Base-by-base conservation (phyloP, 441 rosid species). In the Sinapis alba region DNA sequence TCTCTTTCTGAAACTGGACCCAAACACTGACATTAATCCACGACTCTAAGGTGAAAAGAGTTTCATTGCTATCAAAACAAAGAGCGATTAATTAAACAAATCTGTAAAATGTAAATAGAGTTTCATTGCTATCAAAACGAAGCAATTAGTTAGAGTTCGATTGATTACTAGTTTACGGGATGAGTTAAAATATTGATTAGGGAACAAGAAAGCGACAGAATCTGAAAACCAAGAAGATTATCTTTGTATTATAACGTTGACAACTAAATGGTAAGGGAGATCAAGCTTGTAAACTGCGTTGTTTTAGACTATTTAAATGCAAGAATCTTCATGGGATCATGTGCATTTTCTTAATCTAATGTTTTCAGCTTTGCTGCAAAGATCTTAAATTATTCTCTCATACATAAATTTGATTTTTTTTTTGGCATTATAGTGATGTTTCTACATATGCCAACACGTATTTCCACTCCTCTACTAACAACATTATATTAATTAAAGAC, bases 291-390 rank as follows among this genome's bases (percentile, higher is more conserved):
- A 58, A 69, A 51, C 53, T 65, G 68, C 62, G 69, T 56, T 16
- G 36, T 64, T 73, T 19, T 30, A 21, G 51, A 65, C 53, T 66
- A 57, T 8, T 73, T 74, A 67, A 26, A 66, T 66, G 12, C 16
- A 7, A 38, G 69, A 72, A 72, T 76, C 50, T 75, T 57, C 23
- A 80, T 82, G 82, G 86, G 83, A 85, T 85, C 93, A 86, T 86
- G 84, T 84, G 86, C 76, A 80, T 45, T 63, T 20, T 54, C 34
- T 64, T 76, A 61, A 69, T 57, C 27, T 68, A 69, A 74, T 78
- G 61, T 53, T 74, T 45, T 16, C 21, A 47, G 10, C 54, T 16
- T 47, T 47, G 54, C 21, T 47, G 21, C 72, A 65, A 41, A n/a
- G 79, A 81, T 20, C 18, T 24, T 69, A 60, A 26, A 51, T 53